Evolutionary conservation across 2,329 filamentous ascomycete genomes (phyloP).

Genomic region (Simplicillium aogashimaense): DNA sequence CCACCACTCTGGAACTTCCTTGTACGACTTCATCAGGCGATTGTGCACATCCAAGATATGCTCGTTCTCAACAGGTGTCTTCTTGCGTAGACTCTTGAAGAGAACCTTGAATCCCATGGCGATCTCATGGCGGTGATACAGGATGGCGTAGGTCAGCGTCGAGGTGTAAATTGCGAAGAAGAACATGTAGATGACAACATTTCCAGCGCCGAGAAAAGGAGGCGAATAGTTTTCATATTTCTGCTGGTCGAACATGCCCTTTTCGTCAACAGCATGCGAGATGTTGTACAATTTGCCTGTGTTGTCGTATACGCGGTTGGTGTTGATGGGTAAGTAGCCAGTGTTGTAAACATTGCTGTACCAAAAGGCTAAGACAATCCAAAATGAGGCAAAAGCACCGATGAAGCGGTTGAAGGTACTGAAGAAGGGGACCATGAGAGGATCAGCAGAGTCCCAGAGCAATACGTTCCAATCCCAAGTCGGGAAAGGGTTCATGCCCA

Average conservation of each 20-base stretch:
- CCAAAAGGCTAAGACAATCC: slow-evolving; percentile 46
- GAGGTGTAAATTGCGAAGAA: slow-evolving; percentile 47
- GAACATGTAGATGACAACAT: slow-evolving; percentile 41
- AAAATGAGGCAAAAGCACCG: slow-evolving; percentile 43
- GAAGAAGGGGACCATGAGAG: slow-evolving; percentile 42
- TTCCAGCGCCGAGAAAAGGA: slow-evolving; percentile 38
- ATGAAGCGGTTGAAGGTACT: slow-evolving; percentile 53
- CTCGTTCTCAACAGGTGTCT: slow-evolving; percentile 21
- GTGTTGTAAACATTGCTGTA: slow-evolving; percentile 49
- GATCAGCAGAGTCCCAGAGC: slow-evolving; percentile 31
- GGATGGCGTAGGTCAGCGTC: slow-evolving; percentile 36
- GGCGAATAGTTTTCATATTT: slow-evolving; percentile 41
- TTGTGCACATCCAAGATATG: slow-evolving; percentile 36
- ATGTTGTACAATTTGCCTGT: slow-evolving; percentile 37
- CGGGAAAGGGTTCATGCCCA: slow-evolving; percentile 34
- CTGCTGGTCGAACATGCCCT: slow-evolving; percentile 31
- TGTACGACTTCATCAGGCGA: slow-evolving; percentile 35
- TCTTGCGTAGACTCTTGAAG: slow-evolving; percentile 32
- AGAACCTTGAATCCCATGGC: slow-evolving; percentile 36
- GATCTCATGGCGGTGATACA: slow-evolving; percentile 44
- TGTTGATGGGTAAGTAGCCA: slow-evolving; percentile 43
- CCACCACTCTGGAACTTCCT: slow-evolving; percentile 45
- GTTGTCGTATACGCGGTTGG: slow-evolving; percentile 40
- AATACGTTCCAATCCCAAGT: slow-evolving; percentile 40
- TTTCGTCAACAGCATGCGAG: slow-evolving; percentile 26